Base-by-base conservation (phyloP, 306 rosid genomes). In the Ceratonia siliqua region DNA sequence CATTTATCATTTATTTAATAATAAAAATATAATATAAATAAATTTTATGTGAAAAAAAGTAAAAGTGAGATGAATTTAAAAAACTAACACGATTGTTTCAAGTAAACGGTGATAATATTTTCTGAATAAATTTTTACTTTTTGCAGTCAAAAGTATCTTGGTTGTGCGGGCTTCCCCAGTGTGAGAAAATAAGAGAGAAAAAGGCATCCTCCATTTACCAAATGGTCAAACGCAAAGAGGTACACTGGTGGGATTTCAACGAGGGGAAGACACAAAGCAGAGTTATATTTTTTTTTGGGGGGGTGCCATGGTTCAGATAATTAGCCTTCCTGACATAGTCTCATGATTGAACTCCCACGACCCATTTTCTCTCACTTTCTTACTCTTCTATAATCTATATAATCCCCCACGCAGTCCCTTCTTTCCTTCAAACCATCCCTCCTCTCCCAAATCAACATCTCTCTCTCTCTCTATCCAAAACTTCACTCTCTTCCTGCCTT, bases 281-380 rank as follows among this genome's bases (percentile, higher is more conserved):
- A 62, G 65, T 17, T 62, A 82, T 75, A 85, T 80, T 83, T 76
- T 79, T 79, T 76, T 73, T 84, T 77, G 48, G 20, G 82, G 87
- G 81, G 84, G 88, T 92, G 85, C 85, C 78, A 85, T 88, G 87
- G 88, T 92, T 87, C 83, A 85, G 78, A 87, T 83, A 74, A 85
- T 85, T 90, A 87, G 83, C 75, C 57, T 62, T 21, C 62, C 97
- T 86, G 88, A 88, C 92, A 83, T 83, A 28, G 76, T 69, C 77
- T 85, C 89, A 85, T 87, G 49, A 73, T 84, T 85, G 78, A 81
- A 56, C 85, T 83, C n/a, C n/a, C 81, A 25, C 87, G 80, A 80
- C 14, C 72, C 39, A 41, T 57, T 15, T 41, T 52, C 83, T 9
- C 38, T 32, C 59, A 36, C 3, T 57, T 70, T 49, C 52, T 68